phyloP scores from a whole-genome alignment of 1,284 basidiomycete genomes.

The Mycosarcoma mackinlayi region DNA sequence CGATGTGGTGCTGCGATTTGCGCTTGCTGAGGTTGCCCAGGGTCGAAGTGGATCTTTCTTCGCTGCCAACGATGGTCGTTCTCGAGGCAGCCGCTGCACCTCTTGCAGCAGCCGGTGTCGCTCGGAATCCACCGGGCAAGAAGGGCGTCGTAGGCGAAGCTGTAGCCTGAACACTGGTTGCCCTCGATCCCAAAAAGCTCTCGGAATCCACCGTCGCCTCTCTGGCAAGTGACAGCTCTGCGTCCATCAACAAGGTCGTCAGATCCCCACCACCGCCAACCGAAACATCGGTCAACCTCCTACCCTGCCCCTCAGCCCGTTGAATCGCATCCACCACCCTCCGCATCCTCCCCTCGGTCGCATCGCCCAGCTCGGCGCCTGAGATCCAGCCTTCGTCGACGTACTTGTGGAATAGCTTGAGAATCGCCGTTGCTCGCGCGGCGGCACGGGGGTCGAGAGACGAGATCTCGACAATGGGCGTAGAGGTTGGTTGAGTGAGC shows the following conservation, averaged over 20 bases:
- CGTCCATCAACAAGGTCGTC: constrained; percentile 45
- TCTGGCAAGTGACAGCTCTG: constrained; percentile 32
- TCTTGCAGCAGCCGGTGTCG: constrained; percentile 7
- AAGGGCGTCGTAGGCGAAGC: constrained; percentile 39
- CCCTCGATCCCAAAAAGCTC: constrained; percentile 26
- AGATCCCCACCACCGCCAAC: constrained; percentile 13
- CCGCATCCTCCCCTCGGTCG: constrained; percentile 25
- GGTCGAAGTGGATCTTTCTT: constrained; percentile 5
- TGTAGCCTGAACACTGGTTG: constrained; percentile 13
- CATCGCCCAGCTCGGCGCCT: constrained; percentile 23
- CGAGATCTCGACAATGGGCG: constrained; percentile 60
- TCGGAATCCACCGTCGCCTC: constrained; percentile 25
- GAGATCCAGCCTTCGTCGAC: constrained; percentile 58
- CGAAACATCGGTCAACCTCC: constrained; percentile 8
- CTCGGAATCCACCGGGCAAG: constrained; percentile 42
- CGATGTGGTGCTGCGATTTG: constrained; percentile 3
- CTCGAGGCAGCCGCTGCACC: constrained; percentile 7
- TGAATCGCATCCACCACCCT: constrained; percentile 37
- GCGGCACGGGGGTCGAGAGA: constrained; percentile 57
- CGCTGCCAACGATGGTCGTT: not conserved
- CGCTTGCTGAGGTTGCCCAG: constrained; percentile 13
- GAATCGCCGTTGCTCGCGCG: constrained; percentile 59
- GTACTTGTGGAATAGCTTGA: constrained; percentile 62
- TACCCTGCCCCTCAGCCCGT: constrained; percentile 9
- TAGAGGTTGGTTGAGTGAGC: constrained; percentile 49